Evolutionary conservation across 371 early-diverging fungal genomes (phyloP).

Genomic region (Mortierella sp.): DNA sequence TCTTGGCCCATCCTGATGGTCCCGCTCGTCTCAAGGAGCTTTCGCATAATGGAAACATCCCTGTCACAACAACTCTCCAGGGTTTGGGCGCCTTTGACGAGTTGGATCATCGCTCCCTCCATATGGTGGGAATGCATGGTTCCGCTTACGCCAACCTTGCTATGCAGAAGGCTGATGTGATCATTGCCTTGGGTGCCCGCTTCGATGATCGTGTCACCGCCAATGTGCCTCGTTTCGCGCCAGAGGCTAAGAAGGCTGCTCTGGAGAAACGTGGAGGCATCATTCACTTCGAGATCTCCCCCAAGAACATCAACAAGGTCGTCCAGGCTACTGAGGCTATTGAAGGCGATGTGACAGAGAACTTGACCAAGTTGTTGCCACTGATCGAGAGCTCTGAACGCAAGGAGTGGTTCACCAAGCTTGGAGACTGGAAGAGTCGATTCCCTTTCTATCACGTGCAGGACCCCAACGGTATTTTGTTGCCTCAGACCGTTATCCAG

Average conservation of each 20-base stretch:
- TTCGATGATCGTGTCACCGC: constrained; percentile 99
- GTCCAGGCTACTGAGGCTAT: constrained; percentile 91
- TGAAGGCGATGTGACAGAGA: constrained; percentile 94
- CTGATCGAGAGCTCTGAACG: constrained; percentile 78
- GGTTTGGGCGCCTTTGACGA: constrained; percentile 96
- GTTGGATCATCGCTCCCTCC: constrained; percentile 86
- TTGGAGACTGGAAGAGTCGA: constrained; percentile 88
- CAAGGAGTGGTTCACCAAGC: constrained; percentile 84
- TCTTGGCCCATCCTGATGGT: constrained; percentile 86
- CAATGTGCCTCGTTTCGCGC: constrained; percentile 89
- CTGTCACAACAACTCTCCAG: constrained; percentile 95
- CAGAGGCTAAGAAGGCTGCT: constrained; percentile 91
- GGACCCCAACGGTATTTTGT: constrained; percentile 73
- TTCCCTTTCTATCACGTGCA: constrained; percentile 86
- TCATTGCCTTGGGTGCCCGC: constrained; percentile 96
- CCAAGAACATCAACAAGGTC: constrained; percentile 99
- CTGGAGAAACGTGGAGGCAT: constrained; percentile 93
- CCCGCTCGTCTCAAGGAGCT: constrained; percentile 83
- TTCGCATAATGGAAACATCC: constrained; percentile 89
- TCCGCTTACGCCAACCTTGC: constrained; percentile 96
- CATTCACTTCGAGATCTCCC: constrained; percentile 98
- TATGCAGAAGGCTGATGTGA: constrained; percentile 95
- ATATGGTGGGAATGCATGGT: constrained; percentile 99
- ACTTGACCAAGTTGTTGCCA: constrained; percentile 84
- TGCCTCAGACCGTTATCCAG: constrained; percentile 95